Evolutionary conservation across 495 filamentous ascomycete species (phyloP).

Genomic region (Haplographium delicatum): DNA sequence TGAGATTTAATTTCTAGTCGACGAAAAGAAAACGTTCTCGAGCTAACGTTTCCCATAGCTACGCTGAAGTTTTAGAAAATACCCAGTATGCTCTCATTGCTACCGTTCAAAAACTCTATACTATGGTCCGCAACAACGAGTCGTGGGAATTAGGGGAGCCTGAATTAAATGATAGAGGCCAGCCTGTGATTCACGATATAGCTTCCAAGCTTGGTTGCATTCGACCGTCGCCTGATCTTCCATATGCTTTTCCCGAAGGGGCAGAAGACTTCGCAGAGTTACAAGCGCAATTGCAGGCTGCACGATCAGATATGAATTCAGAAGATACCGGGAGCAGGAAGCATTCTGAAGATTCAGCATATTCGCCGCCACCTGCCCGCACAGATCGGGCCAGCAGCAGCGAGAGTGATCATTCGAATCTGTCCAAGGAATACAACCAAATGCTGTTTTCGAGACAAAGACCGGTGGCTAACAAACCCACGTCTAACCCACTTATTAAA

Average conservation of each 20-base stretch:
- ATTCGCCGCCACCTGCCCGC: constrained; percentile 24
- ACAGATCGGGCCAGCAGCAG: constrained; percentile 47
- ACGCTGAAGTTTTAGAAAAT: constrained; percentile 54
- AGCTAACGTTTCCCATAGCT: constrained; percentile 32
- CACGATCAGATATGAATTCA: constrained; percentile 32
- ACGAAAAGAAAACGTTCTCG: too few species aligned
- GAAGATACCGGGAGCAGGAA: constrained; percentile 24
- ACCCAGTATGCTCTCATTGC: constrained; percentile 51
- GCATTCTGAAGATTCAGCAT: constrained; percentile 19
- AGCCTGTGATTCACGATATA: constrained; percentile 53
- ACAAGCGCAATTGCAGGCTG: constrained; percentile 31
- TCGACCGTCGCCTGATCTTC: constrained; percentile 50
- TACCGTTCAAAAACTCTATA: constrained; percentile 53
- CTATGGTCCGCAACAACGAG: constrained; percentile 50
- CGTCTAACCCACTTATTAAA: background rate
- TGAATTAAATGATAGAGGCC: constrained; percentile 49
- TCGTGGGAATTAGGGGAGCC: constrained; percentile 51
- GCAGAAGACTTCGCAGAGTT: constrained; percentile 43
- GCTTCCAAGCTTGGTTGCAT: constrained; percentile 52
- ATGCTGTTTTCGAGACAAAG: constrained; percentile 15
- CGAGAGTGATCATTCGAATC: constrained; percentile 46
- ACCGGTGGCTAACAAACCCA: background rate
- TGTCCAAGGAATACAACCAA: constrained; percentile 42
- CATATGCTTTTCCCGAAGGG: constrained; percentile 49
- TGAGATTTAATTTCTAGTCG: constrained; percentile 21